These are phyloP conservation scores for Phialophora expanda DNA, from an alignment of 2,329 filamentous ascomycete genomes.

Conservation along the genomic window DNA sequence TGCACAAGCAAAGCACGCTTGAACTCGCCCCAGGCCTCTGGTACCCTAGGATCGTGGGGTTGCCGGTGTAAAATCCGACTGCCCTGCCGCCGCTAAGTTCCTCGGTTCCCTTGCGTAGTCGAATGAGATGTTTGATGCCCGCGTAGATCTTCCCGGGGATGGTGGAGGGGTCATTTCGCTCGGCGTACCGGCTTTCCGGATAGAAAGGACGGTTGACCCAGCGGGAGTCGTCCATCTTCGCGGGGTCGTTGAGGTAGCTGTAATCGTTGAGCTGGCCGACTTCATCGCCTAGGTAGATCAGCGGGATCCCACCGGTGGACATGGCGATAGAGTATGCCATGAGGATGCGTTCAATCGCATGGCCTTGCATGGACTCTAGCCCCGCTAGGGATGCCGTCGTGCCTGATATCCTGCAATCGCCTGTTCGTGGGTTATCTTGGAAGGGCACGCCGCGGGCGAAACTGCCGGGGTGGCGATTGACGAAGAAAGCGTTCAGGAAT, in stretches of 20 bases:
- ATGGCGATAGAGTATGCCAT: constrained; percentile 37
- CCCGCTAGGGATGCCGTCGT: constrained; percentile 37
- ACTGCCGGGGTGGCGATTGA: constrained; percentile 37
- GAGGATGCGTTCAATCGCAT: constrained; percentile 37
- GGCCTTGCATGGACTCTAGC: constrained; percentile 35
- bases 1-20: constrained; percentile 37
- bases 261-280: constrained; percentile 39
- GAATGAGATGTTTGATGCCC: constrained; percentile 36
- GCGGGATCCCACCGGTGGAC: constrained; percentile 37
- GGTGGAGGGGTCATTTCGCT: constrained; percentile 33
- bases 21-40: constrained; percentile 32
- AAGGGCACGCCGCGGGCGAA: constrained; percentile 38
- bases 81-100: constrained; percentile 36
- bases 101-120: constrained; percentile 35
- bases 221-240: constrained; percentile 38
- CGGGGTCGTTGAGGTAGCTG: constrained; percentile 36
- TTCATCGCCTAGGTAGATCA: constrained; percentile 39
- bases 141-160: constrained; percentile 35
- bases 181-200: constrained; percentile 33
- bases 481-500: constrained; percentile 39
- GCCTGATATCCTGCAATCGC: constrained; percentile 38
- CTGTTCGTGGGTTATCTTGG: constrained; percentile 37
- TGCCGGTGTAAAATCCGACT: constrained; percentile 37
- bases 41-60: constrained; percentile 36
- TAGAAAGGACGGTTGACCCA: constrained; percentile 38